Percentiles rank a stretch among this genome's conserved stretches.
phyloP scores from a whole-genome alignment of 1,284 basidiomycete species.

The Cutaneotrichosporon daszewskae region DNA sequence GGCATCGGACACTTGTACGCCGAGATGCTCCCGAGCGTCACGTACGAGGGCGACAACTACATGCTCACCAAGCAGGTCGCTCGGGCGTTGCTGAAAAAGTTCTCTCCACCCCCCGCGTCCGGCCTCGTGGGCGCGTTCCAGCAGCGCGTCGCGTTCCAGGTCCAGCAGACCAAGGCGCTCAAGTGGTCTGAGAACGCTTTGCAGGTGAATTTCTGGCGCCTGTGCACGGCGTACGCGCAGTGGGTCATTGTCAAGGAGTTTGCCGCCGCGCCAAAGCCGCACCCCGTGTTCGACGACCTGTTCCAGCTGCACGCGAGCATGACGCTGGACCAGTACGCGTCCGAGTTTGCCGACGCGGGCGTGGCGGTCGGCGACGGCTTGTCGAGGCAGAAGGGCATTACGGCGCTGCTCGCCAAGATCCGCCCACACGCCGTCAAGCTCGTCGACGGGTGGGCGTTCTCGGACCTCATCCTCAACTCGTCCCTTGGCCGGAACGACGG shows the following conservation, averaged over 20 bases:
- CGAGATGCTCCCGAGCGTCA: conserved; percentile 52
- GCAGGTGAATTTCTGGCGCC: conserved; percentile 16
- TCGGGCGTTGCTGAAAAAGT: conserved; percentile 51
- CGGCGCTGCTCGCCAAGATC: conserved; percentile 1
- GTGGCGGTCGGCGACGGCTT: conserved; percentile 11
- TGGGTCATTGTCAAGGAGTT: conserved; percentile 7
- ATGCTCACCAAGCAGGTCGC: conserved; percentile 54
- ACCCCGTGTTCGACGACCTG: conserved; percentile 46
- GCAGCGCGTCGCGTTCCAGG: conserved; percentile 37
- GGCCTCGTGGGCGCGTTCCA: conserved; percentile 53
- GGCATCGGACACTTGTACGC: conserved; percentile 53
- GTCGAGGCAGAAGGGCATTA: conserved; percentile 4
- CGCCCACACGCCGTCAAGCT: conserved; percentile 39
- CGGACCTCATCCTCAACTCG: conserved; percentile 55
- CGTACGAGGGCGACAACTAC: conserved; percentile 56
- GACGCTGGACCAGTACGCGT: conserved; percentile 47
- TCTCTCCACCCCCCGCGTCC: conserved; percentile 51
- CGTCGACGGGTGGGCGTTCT: conserved; percentile 53
- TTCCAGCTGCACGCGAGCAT: conserved; percentile 48
- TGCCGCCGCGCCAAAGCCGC: too few species aligned
- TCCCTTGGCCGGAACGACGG: conserved; percentile 52
- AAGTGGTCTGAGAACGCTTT: conserved; percentile 37
- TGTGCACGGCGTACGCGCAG: conserved; percentile 12
- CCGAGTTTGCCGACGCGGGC: conserved; percentile 51
- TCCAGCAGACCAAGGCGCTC: conserved; percentile 42